These are phyloP conservation scores for Pneumocystis sp. DNA, from an alignment of 1,139 yeast species.

Conservation along the genomic window DNA sequence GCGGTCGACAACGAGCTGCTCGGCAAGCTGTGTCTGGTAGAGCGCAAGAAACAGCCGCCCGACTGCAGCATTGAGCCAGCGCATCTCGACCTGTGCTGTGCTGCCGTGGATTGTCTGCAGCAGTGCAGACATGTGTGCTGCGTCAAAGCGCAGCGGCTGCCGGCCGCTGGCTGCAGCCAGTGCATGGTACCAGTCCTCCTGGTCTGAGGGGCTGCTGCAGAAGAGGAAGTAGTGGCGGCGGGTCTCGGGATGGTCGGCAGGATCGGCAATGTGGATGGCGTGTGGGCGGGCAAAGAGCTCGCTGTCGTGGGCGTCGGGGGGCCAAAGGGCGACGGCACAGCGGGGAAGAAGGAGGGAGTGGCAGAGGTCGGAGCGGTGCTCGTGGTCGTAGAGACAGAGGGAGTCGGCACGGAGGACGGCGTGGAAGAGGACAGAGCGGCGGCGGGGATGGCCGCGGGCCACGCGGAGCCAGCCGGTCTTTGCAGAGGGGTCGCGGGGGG, in stretches of 20 bases:
- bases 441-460: too few species aligned
- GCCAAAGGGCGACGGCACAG: too few species aligned
- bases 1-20: constrained; percentile 40
- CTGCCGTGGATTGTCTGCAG: constrained; percentile 67
- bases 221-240: constrained; percentile 43
- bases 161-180: constrained; percentile 28
- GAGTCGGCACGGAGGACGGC: too few species aligned
- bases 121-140: constrained; percentile 54
- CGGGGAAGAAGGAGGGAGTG: too few species aligned
- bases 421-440: too few species aligned
- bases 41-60: constrained; percentile 69
- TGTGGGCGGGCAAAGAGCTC: too few species aligned
- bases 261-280: too few species aligned
- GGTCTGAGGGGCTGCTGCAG: constrained; percentile 60
- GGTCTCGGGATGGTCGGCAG: background rate
- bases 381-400: too few species aligned
- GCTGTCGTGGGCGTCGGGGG: too few species aligned
- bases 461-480: too few species aligned
- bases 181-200: constrained; percentile 66
- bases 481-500: too few species aligned
- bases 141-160: constrained; percentile 53
- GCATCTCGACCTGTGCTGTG: constrained; percentile 66
- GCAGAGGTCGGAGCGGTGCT: too few species aligned
- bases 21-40: constrained; percentile 55
- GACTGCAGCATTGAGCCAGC: constrained; percentile 78